These are phyloP conservation scores for Solanum bulbocastanum DNA, from an alignment of 257 asterid genomes.

Conservation along the genomic window DNA sequence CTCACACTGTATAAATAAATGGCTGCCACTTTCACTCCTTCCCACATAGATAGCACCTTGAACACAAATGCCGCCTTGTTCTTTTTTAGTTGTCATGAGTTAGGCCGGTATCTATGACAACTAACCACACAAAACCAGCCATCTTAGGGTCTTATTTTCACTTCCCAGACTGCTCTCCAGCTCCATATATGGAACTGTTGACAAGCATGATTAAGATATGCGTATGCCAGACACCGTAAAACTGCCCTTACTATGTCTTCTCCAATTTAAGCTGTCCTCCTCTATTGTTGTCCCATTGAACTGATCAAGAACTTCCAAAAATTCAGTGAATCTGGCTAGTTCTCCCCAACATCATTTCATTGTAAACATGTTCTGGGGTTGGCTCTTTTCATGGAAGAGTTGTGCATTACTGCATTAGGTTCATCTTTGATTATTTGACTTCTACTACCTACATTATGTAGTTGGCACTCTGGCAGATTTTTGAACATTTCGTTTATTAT, in stretches of 20 bases:
- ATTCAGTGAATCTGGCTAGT: not conserved
- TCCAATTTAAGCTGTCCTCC: not conserved
- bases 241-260: not conserved
- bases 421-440: not conserved
- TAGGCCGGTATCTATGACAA: not conserved
- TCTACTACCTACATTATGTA: not conserved
- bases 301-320: not conserved
- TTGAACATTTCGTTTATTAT: not conserved
- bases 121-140: not conserved
- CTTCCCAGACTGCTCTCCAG: not conserved
- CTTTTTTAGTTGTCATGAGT: not conserved
- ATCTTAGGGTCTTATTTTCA: not conserved
- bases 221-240: not conserved
- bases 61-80: not conserved
- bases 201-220: not conserved
- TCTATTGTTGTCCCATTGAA: not conserved
- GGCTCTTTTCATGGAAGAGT: not conserved
- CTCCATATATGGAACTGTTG: not conserved
- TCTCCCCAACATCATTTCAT: not conserved
- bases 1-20: not conserved
- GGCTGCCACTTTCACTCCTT: not conserved
- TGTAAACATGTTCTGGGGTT: not conserved
- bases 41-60: not conserved
- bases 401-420: not conserved
- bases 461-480: not conserved